Conservation (phyloP, 2,329 filamentous ascomycete genomes). For the Penicillium sp. region DNA sequence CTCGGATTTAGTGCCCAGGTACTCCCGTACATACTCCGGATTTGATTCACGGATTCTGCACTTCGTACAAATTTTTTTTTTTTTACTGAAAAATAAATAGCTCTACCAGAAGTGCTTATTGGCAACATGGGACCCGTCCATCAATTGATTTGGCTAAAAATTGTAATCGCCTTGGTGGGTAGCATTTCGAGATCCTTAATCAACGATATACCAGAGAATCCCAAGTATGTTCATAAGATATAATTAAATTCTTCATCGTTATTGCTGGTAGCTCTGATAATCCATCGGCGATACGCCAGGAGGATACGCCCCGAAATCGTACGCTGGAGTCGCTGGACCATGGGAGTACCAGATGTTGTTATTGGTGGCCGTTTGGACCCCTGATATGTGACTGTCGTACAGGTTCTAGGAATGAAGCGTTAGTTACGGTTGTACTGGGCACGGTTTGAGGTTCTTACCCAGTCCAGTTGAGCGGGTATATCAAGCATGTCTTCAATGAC, state of each 20-base stretch:
- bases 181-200: not conserved
- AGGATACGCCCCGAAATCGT: slow-evolving; percentile 2
- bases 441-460: slow-evolving; percentile 24
- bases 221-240: not conserved
- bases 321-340: not conserved
- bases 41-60: not conserved
- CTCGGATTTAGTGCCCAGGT: not conserved
- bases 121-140: too few relatives aligned
- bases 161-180: not conserved
- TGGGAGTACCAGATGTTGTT: slow-evolving; percentile 13
- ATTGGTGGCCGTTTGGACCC: slow-evolving; percentile 8
- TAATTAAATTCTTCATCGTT: not conserved
- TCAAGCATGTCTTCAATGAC: slow-evolving; percentile 37
- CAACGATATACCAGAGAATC: not conserved
- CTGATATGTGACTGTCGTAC: slow-evolving; percentile 20
- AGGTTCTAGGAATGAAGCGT: slow-evolving; percentile 12
- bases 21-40: not conserved
- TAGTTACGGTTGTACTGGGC: not conserved
- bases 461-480: slow-evolving; percentile 31
- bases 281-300: not conserved
- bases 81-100: fast-evolving
- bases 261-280: not conserved
- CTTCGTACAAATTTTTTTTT: not conserved
- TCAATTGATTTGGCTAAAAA: too few relatives aligned
- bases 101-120: not conserved